Conservation (phyloP, 768 basidiomycete genomes). For the Pulveroboletus frians region DNA sequence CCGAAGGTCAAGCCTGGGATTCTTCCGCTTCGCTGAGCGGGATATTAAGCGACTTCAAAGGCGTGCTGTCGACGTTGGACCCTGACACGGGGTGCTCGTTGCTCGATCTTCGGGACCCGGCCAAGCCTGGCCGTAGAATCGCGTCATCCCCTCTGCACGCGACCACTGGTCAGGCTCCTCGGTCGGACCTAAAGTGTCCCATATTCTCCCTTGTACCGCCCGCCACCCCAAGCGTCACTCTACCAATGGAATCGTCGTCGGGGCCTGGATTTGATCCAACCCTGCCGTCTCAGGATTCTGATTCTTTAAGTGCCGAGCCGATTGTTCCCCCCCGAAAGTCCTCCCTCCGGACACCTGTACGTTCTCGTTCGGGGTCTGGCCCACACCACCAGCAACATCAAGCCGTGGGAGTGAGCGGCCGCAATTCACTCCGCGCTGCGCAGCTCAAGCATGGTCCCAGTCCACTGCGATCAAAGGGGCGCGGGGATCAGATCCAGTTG, state of each 20-base stretch:
- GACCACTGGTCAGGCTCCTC: conserved; percentile 29
- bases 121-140: conserved; percentile 47
- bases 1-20: conserved; percentile 36
- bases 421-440: conserved; percentile 31
- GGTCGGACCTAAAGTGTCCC: conserved; percentile 19
- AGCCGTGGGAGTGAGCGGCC: conserved; percentile 10
- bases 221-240: conserved; percentile 22
- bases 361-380: conserved; percentile 30
- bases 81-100: conserved; percentile 43
- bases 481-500: conserved; percentile 33
- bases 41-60: conserved; percentile 69
- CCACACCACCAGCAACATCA: conserved; percentile 20
- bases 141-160: conserved; percentile 34
- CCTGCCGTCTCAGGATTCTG: conserved; percentile 49
- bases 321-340: conserved; percentile 29
- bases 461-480: conserved; percentile 41
- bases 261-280: conserved; percentile 24
- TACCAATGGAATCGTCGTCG: conserved; percentile 21
- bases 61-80: conserved; percentile 64
- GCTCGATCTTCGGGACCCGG: conserved; percentile 64
- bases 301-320: conserved; percentile 37
- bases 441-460: conserved; percentile 37
- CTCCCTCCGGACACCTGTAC: conserved; percentile 29
- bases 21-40: conserved; percentile 46
- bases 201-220: conserved; percentile 12